Evolutionary conservation across 2,329 filamentous ascomycete genomes (phyloP), one percentile per base, ranked within the genome.

Genomic region (Hymenoscyphus scutula): DNA sequence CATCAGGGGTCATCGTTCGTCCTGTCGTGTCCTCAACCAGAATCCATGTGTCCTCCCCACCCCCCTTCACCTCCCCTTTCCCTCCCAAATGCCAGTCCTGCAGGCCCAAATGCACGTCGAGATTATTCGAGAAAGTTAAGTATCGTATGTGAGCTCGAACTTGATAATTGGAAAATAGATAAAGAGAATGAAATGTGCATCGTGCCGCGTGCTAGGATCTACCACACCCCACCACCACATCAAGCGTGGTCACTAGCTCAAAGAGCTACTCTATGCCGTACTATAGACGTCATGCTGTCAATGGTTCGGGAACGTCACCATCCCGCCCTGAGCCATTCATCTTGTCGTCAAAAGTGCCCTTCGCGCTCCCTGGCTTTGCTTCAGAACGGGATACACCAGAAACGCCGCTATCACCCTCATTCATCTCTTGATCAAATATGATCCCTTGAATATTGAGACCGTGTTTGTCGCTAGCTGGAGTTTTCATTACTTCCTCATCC

Each of bases 361-460:
- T 64, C 5, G 65, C 61, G 55, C 62, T 66, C 29, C 66, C 67
- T 13, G 67, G 60, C 34, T 64, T 60, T 38, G 64, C 54, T 25
- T 72, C 70, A 15, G 62, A 60, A 54, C 70, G 73, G 23, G 70
- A 71, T 41, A 74, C 67, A 10, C 71, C 73, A 53, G 72, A 74
- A 8, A 74, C 69, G 15, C 71, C 73, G 61, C 71, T 74, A 38
- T 74, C 72, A 4, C 69, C 72, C 64, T 74, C 71, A 30, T 70
- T 65, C 23, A 65, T 37, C 27, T 73, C 71, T 13, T 66, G 63
- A 53, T 74, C 72, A 54, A 70, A 74, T 51, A 73, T 72, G 32
- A 74, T 71, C 7, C 73, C 72, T 32, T 69, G 68, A 34, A 73
- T 74, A 54, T 75, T 74, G 11, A 74, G 62, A 8, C 71, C 72